Evolutionary conservation across 371 early-diverging fungal species (phyloP).

Genomic region (Mortierella sp.): DNA sequence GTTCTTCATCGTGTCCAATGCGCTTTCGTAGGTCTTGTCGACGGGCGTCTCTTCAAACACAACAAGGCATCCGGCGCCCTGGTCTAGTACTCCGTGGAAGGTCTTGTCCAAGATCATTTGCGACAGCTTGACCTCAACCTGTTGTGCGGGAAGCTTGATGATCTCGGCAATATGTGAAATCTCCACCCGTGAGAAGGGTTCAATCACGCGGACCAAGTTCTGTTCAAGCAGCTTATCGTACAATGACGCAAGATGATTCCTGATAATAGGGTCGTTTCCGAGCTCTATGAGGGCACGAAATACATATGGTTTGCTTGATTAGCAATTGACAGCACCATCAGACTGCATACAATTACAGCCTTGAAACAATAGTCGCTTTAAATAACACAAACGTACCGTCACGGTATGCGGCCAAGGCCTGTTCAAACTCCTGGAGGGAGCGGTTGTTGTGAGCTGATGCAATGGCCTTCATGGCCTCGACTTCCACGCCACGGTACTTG

Average conservation of each 20-base stretch:
- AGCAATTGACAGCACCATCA: too few species aligned
- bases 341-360: not conserved
- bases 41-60: slow-evolving; percentile 92
- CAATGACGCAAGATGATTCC: slow-evolving; percentile 89
- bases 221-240: slow-evolving; percentile 98
- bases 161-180: slow-evolving; percentile 95
- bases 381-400: slow-evolving; percentile 66
- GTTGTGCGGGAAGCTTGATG: slow-evolving; percentile 90
- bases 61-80: slow-evolving; percentile 95
- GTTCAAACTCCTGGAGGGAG: slow-evolving; percentile 94
- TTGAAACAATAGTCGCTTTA: not conserved
- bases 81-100: slow-evolving; percentile 97
- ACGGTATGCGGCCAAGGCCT: slow-evolving; percentile 87
- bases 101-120: slow-evolving; percentile 99
- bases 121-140: slow-evolving; percentile 96
- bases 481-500: slow-evolving; percentile 81
- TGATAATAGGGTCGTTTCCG: slow-evolving; percentile 93
- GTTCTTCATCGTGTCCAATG: slow-evolving; percentile 96
- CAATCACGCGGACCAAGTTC: slow-evolving; percentile 97
- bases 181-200: slow-evolving; percentile 98
- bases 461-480: slow-evolving; percentile 96
- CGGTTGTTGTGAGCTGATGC: slow-evolving; percentile 96
- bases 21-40: slow-evolving; percentile 93
- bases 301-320: not conserved
- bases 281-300: slow-evolving; percentile 70